Base-by-base conservation (phyloP, 495 filamentous ascomycete genomes). In the Sporormia fimetaria region DNA sequence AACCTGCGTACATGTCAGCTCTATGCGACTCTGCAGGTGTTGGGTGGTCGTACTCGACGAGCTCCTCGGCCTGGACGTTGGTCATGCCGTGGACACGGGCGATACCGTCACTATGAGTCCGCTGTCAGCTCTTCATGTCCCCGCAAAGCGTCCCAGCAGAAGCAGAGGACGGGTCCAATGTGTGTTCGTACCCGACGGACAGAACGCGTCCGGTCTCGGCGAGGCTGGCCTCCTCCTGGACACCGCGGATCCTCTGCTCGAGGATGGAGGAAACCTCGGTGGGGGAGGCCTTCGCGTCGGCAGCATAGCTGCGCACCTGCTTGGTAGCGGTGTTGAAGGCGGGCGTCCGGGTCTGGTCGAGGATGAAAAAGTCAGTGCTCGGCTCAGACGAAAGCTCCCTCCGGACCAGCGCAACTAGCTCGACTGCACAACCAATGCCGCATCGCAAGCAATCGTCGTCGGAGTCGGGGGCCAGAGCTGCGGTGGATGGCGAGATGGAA, bases 41-140 rank as follows among this genome's bases (percentile, higher is more conserved):
- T 25, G 30, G 34, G 29, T 37, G 40, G 40, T 83, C 90, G 60
- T 81, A 98, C 90, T 98, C 92, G 62, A 98, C 90, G 63, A 98
- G 81, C 78, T 98, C 90, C 70, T 98, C 90, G 62, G 90, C 90
- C 75, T 98, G 90, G 70, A 98, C 90, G 67, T 96, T 96, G 82
- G 74, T 83, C 84, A 98, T 92, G 63, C 90, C 90, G 67, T 98
- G 87, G 54, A 98, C 90, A 83, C 92, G 87, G 64, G 90, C 90
- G 62, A 98, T 98, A 94, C 90, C 90, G 70, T 98, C 90, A 87
- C 90, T 98, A 54, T 63, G 49, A 18, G 51, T 21, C 33, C 34
- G 23, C 21, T 16, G 39, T 75, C 57, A 74, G 68, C 47, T 55
- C 57, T 42, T 0, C 41, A 24, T 30, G 35, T 51, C 33, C 46